Conservation (phyloP, 164 flowering plant species). For the Akebia trifoliata region DNA sequence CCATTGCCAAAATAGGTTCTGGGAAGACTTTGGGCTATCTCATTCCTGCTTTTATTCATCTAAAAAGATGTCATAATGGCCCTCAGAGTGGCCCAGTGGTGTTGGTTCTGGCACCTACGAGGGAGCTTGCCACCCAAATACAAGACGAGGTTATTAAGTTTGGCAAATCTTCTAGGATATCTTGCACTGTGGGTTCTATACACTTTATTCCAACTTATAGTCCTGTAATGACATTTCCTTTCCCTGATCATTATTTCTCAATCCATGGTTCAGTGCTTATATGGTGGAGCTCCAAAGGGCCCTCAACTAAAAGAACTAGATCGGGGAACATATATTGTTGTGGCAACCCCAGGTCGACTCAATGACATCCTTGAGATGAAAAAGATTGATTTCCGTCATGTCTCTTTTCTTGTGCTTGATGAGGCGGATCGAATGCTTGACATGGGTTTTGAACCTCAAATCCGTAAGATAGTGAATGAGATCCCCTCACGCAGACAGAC, state of each 20-base stretch:
- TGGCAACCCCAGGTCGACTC: conserved; percentile 93
- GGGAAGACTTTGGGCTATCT: conserved; percentile 92
- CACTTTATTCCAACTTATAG: background rate
- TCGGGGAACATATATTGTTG: conserved; percentile 83
- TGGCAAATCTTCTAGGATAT: conserved; percentile 71
- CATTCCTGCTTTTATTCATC: conserved; percentile 74
- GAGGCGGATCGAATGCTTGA: conserved; percentile 97
- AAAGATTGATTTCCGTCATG: conserved; percentile 63
- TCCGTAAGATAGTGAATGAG: conserved; percentile 83
- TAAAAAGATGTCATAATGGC: conserved; percentile 53
- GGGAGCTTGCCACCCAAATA: conserved; percentile 93
- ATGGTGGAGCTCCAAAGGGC: conserved; percentile 89
- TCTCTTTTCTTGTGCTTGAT: conserved; percentile 86
- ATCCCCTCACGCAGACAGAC: conserved; percentile 85
- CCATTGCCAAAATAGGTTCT: too few species aligned
- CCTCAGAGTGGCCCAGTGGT: conserved; percentile 76
- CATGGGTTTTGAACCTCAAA: conserved; percentile 98
- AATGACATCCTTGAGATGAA: conserved; percentile 88
- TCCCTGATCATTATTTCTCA: background rate
- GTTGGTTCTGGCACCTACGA: conserved; percentile 78
- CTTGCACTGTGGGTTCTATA: conserved; percentile 55
- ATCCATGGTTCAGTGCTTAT: conserved; percentile 55
- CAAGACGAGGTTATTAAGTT: conserved; percentile 81
- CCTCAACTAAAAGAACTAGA: conserved; percentile 73
- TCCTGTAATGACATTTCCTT: background rate